Percentiles rank a stretch among this genome's conserved stretches.
These are phyloP conservation scores for Suillus sp. DNA, from an alignment of 768 basidiomycete species.

Conservation along the genomic window DNA sequence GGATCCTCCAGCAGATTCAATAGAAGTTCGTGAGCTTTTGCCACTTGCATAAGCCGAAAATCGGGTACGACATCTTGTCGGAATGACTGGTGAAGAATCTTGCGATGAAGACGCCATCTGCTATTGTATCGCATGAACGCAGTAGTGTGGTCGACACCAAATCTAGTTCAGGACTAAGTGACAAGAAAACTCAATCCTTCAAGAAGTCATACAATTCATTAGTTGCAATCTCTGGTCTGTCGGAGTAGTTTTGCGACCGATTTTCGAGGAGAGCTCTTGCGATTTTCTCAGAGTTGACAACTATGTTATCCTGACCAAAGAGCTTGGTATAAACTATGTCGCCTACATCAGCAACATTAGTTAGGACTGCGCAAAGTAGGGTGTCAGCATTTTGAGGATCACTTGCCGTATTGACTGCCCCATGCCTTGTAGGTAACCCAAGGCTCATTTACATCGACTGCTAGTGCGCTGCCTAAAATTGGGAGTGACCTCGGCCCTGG, in stretches of 20 bases:
- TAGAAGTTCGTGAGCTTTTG: constrained; percentile 6
- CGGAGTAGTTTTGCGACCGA: constrained; percentile 19
- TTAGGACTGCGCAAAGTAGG: background rate
- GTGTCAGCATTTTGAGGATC: background rate
- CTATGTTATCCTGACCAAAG: constrained; percentile 15
- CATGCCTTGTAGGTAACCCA: constrained; percentile 44
- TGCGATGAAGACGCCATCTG: constrained; percentile 22
- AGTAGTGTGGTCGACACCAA: constrained; percentile 15
- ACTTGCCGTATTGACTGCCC: constrained; percentile 43
- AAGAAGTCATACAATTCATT: constrained; percentile 10
- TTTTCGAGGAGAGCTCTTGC: constrained; percentile 17
- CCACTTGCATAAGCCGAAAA: constrained; percentile 9
- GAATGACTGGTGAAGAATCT: constrained; percentile 17
- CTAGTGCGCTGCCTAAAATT: constrained; percentile 50
- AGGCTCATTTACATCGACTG: constrained; percentile 43
- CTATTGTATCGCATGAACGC: constrained; percentile 19
- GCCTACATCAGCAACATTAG: constrained; percentile 9
- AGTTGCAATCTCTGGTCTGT: constrained; percentile 12
- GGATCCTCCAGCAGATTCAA: constrained; percentile 7
- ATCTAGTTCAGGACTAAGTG: constrained; percentile 8
- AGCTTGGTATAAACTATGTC: constrained; percentile 13
- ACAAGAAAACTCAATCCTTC: background rate
- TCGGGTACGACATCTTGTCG: constrained; percentile 8
- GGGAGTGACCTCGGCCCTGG: constrained; percentile 51
- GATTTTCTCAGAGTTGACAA: constrained; percentile 19